phyloP scores from a whole-genome alignment of 1,284 basidiomycete genomes.

The Chalciporus piperatoides region DNA sequence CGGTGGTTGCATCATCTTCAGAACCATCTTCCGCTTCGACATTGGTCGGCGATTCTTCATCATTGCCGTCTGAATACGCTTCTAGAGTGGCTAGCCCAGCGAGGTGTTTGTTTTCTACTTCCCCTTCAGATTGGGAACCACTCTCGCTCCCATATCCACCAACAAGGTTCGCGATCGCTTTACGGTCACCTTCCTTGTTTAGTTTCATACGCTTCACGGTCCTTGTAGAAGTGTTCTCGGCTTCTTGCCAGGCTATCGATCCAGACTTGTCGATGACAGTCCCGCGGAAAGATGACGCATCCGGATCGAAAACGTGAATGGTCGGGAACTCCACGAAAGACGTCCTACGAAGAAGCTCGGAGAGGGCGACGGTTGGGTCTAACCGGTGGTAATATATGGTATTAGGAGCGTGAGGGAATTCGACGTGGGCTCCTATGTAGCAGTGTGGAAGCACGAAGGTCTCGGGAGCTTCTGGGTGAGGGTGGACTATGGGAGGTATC shows the following conservation, averaged over 20 bases:
- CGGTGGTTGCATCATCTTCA: conserved; percentile 33
- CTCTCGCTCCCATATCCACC: conserved; percentile 65
- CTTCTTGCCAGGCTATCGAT: conserved; percentile 36
- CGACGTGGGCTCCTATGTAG: conserved; percentile 50
- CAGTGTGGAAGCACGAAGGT: conserved; percentile 55
- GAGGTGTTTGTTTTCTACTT: conserved; percentile 26
- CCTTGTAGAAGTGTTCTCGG: conserved; percentile 35
- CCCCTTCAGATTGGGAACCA: conserved; percentile 40
- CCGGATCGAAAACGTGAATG: conserved; percentile 66
- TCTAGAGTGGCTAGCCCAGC: conserved; percentile 47
- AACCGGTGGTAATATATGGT: conserved; percentile 55
- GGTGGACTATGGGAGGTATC: conserved; percentile 49
- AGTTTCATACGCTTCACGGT: conserved; percentile 52
- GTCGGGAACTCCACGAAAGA: conserved; percentile 80
- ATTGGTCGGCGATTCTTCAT: conserved; percentile 28
- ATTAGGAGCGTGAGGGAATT: conserved; percentile 26
- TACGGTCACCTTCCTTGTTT: conserved; percentile 46
- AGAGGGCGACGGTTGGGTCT: conserved; percentile 47
- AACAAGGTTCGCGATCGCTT: conserved; percentile 54
- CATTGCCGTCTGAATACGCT: conserved; percentile 55
- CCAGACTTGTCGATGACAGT: conserved; percentile 52
- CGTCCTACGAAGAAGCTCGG: conserved; percentile 50
- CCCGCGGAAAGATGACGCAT: conserved; percentile 48
- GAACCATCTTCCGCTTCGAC: conserved; percentile 23
- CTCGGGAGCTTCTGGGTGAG: conserved; percentile 52